Base-by-base conservation (phyloP, 805 yeast genomes). In the Spathaspora boniae region DNA sequence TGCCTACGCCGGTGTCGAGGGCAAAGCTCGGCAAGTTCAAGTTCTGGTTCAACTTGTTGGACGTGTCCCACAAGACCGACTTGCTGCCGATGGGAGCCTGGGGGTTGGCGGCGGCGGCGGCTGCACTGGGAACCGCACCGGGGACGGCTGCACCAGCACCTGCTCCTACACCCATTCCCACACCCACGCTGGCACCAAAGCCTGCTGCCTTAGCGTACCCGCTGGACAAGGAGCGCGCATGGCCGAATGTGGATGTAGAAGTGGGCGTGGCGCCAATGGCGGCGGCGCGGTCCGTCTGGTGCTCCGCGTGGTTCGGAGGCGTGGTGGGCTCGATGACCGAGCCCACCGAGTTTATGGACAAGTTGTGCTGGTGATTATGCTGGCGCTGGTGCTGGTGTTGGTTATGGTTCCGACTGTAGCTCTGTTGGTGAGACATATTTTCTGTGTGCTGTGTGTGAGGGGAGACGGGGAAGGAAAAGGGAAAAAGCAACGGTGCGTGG, bases 321-420 rank as follows among this genome's bases (percentile, higher is more conserved):
- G 79, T 73, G 26, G 73, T 57, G 6, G 79, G 79, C 45, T 73
- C 79, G 18, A 70, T 61, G 25, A 73, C 40, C 16, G 77, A 70
- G 16, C 55, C 53, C 29, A 66, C 50, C 9, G 72, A 68, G 44
- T 70, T 68, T 45, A 72, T 58, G 29, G 68, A 63, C 34, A 62
- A 51, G 41, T 61, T 70, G 40, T 68, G 70, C 18, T 39, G 43
- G 36, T 47, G 51, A 22, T 38, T 25, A 27, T 26, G 15, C 23
- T 26, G 31, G 17, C 15, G 15, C 16, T 9, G 15, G 6, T 9
- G 6, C 6, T 9, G 29, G 15, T 6, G 6, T 6, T 6, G 29
- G 6, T 8, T 26, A 20, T 8, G 7, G 18, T 5, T 29, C 24
- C 12, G 31, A 29, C 12, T 29, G 31, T 5, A 4, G 19, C 21